A percentile compares a stretch with the other conserved stretches of the same genome.
These are phyloP conservation scores for Penicillium parvum DNA, from an alignment of 495 filamentous ascomycete genomes.

Conservation along the genomic window DNA sequence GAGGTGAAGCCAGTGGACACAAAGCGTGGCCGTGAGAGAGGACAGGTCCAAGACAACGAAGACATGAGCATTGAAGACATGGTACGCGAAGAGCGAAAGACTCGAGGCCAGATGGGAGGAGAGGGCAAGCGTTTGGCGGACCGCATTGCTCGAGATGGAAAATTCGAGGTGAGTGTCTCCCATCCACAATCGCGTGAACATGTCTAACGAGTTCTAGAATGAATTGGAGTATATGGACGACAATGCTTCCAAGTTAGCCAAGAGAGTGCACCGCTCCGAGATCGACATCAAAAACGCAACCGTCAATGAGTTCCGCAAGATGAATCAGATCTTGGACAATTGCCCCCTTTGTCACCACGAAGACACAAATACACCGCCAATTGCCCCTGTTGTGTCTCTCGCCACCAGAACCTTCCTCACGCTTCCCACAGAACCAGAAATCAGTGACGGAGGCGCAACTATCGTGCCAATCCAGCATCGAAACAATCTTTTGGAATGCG, in stretches of 20 bases:
- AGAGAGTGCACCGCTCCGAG: slow-evolving; percentile 81
- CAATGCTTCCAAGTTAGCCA: slow-evolving; percentile 87
- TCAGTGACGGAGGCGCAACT: slow-evolving; percentile 75
- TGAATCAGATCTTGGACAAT: slow-evolving; percentile 80
- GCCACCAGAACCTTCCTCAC: slow-evolving; percentile 86
- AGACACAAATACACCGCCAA: slow-evolving; percentile 74
- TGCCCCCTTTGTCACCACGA: slow-evolving; percentile 94
- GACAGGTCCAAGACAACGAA: slow-evolving; percentile 80
- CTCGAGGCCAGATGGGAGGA: slow-evolving; percentile 70
- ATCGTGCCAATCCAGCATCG: slow-evolving; percentile 89
- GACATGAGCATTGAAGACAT: slow-evolving; percentile 96
- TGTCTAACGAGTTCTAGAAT: slow-evolving; percentile 49
- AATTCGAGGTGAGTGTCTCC: slow-evolving; percentile 62
- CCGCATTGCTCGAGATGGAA: slow-evolving; percentile 84
- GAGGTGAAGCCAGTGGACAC: slow-evolving; percentile 73
- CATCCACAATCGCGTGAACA: background rate
- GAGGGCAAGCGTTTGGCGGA: slow-evolving; percentile 82
- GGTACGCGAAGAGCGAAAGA: slow-evolving; percentile 87
- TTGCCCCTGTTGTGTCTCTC: slow-evolving; percentile 84
- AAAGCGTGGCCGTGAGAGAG: slow-evolving; percentile 74
- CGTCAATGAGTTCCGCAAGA: slow-evolving; percentile 82
- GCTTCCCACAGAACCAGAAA: slow-evolving; percentile 83
- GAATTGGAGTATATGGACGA: slow-evolving; percentile 97
- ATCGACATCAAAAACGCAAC: slow-evolving; percentile 85
- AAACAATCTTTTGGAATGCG: slow-evolving; percentile 88